Evolutionary conservation across 2,329 filamentous ascomycete species (phyloP), one percentile per base, ranked within the genome.

Genomic region (Hypoxylon sp.): DNA sequence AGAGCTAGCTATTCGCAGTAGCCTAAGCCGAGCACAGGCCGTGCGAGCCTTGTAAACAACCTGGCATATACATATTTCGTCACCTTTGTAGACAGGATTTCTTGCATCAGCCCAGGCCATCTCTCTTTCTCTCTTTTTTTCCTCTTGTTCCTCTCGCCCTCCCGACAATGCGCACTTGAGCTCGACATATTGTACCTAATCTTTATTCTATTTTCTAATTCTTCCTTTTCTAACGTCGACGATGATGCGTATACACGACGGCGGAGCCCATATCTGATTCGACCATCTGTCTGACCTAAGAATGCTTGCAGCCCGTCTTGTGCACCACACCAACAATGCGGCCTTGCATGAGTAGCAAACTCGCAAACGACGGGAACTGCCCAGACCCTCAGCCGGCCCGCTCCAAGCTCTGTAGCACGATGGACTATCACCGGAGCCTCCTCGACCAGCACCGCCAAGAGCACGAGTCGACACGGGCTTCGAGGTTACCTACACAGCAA

Each of bases 361-460:
- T 50, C 48, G 37, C 53, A 43, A 48, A 48, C 54, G 64, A 66
- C 50, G 64, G 55, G 56, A 63, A 48, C 55, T 52, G 60, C 55
- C 23, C 53, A 52, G 62, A 62, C 31, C 51, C 48, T 7, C 55
- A 48, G 45, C 31, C 50, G 23, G 49, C 56, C 57, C 63, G 58
- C 35, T 18, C 46, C 35, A 59, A 63, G 17, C 46, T 60, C 26
- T 48, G 62, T 57, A 61, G 60, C 37, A 67, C 65, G 3, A 59
- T 67, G 37, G 67, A 67, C 43, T 69, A 69, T 50, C 67, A 70
- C 58, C 55, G 64, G 41, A 67, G 63, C 50, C 61, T 68, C 15
- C 65, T 67, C 50, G 65, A 67, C 23, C 62, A 68, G 33, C 58
- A 57, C 35, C 63, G 60, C 18, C 58, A 56, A 31, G 48, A 63